A percentile compares a stretch with the other conserved stretches of the same genome.
Evolutionary conservation across 257 asterid genomes (phyloP).

Genomic region (Plectranthus barbatus): DNA sequence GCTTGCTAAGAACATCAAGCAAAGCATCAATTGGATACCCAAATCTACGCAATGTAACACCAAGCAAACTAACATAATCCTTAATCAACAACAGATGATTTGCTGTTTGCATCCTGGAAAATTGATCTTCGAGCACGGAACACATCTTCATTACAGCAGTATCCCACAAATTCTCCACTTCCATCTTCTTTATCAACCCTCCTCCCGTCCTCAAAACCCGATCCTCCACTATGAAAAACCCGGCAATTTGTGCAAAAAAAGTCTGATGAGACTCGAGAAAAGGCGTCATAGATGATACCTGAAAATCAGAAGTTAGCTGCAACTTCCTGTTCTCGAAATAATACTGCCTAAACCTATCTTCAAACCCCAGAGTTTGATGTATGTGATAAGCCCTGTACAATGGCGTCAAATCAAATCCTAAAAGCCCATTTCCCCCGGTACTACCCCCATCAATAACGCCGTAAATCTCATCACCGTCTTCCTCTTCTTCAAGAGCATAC

Average conservation of each 20-base stretch:
- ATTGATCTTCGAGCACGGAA: conserved; percentile 93
- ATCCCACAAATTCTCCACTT: conserved; percentile 96
- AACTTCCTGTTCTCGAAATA: conserved; percentile 90
- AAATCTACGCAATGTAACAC: conserved; percentile 79
- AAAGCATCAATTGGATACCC: conserved; percentile 88
- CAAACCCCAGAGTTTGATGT: conserved; percentile 79
- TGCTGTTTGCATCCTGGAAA: conserved; percentile 97
- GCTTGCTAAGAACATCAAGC: conserved; percentile 91
- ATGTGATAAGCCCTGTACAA: conserved; percentile 81
- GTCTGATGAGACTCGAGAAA: conserved; percentile 93
- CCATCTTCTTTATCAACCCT: conserved; percentile 69
- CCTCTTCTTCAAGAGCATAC: conserved; percentile 85
- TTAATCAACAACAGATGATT: conserved; percentile 91
- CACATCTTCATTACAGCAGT: conserved; percentile 96
- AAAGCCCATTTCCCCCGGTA: conserved; percentile 36
- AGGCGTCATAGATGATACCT: conserved; percentile 96
- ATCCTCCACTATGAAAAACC: conserved; percentile 92
- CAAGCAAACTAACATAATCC: conserved; percentile 94
- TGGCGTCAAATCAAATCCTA: conserved; percentile 84
- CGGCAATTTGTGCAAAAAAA: conserved; percentile 96
- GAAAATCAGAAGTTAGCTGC: conserved; percentile 93
- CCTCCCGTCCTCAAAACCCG: conserved; percentile 91
- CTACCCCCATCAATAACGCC: conserved; percentile 35
- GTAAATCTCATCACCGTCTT: conserved; percentile 62
- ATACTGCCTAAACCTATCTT: conserved; percentile 71